Evolutionary conservation across 2,329 filamentous ascomycete species (phyloP).

Genomic region (Fusarium sp.): DNA sequence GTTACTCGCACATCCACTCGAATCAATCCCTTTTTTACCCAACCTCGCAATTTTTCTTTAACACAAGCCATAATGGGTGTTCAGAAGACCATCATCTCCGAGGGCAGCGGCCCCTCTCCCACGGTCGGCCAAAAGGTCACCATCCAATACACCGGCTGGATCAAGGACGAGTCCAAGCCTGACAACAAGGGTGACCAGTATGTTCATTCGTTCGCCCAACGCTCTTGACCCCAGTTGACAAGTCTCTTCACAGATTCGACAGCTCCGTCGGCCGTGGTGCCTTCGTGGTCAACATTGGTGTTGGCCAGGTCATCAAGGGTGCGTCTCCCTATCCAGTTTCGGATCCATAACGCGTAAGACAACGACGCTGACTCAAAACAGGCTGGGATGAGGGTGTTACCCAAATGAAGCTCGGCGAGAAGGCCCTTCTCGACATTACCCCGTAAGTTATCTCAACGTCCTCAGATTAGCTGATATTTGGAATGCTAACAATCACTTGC

Average conservation of each 20-base stretch:
- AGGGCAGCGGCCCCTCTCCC: conserved; percentile 72
- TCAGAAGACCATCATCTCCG: conserved; percentile 68
- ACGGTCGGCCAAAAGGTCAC: conserved; percentile 75
- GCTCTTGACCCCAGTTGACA: conserved; percentile 10
- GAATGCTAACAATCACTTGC: conserved; percentile 28
- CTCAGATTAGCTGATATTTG: neutral
- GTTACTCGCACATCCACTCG: conserved; percentile 26
- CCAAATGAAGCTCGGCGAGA: conserved; percentile 91
- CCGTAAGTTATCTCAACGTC: conserved; percentile 39
- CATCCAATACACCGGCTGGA: conserved; percentile 91
- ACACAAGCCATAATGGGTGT: conserved; percentile 71
- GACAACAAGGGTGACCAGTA: conserved; percentile 78
- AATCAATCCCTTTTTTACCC: conserved; percentile 31
- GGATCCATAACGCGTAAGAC: neutral
- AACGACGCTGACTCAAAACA: conserved; percentile 46
- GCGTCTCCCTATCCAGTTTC: conserved; percentile 41
- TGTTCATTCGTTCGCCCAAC: conserved; percentile 44
- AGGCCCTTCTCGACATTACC: conserved; percentile 83
- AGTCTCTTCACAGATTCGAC: conserved; percentile 76
- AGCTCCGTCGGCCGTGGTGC: conserved; percentile 80
- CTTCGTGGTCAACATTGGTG: conserved; percentile 81
- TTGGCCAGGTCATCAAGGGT: conserved; percentile 89
- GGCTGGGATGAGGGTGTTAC: conserved; percentile 88
- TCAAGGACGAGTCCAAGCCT: conserved; percentile 72
- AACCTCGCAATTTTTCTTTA: conserved; percentile 33